A percentile compares a stretch with the other conserved stretches of the same genome.
These are phyloP conservation scores for Baorangia bicolor DNA, from an alignment of 768 basidiomycete genomes.

Conservation along the genomic window DNA sequence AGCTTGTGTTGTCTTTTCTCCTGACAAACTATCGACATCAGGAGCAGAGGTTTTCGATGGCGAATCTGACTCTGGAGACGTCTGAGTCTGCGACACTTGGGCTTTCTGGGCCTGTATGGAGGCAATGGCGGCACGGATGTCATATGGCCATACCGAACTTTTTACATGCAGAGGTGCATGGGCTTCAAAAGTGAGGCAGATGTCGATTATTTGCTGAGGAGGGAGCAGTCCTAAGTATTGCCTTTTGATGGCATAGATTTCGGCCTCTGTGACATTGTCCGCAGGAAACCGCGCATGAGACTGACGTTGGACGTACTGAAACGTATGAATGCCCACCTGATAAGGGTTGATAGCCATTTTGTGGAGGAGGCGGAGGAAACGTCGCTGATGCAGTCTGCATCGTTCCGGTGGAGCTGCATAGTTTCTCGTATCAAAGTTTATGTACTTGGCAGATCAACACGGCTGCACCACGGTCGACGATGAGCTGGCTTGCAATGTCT, in stretches of 20 bases:
- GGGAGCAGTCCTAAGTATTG: constrained; percentile 69
- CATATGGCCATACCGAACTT: constrained; percentile 69
- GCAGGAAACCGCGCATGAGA: constrained; percentile 30
- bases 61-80: constrained; percentile 11
- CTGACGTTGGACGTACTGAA: constrained; percentile 14
- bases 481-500: constrained; percentile 5
- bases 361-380: constrained; percentile 38
- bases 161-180: constrained; percentile 66
- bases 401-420: constrained; percentile 64
- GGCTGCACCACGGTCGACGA: not conserved
- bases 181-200: constrained; percentile 69
- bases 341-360: constrained; percentile 35
- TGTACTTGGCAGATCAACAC: constrained; percentile 21
- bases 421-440: constrained; percentile 69
- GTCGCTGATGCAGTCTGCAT: constrained; percentile 53
- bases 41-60: constrained; percentile 13
- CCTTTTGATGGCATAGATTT: constrained; percentile 61
- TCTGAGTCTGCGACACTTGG: constrained; percentile 22
- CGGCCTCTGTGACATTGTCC: constrained; percentile 35
- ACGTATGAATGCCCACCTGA: constrained; percentile 34
- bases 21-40: constrained; percentile 12
- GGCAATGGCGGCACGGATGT: constrained; percentile 64
- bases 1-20: constrained; percentile 13
- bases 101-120: constrained; percentile 39
- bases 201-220: constrained; percentile 72